Evolutionary conservation across 2,329 filamentous ascomycete species (phyloP).

Genomic region (Hypoxylon rubiginosum): DNA sequence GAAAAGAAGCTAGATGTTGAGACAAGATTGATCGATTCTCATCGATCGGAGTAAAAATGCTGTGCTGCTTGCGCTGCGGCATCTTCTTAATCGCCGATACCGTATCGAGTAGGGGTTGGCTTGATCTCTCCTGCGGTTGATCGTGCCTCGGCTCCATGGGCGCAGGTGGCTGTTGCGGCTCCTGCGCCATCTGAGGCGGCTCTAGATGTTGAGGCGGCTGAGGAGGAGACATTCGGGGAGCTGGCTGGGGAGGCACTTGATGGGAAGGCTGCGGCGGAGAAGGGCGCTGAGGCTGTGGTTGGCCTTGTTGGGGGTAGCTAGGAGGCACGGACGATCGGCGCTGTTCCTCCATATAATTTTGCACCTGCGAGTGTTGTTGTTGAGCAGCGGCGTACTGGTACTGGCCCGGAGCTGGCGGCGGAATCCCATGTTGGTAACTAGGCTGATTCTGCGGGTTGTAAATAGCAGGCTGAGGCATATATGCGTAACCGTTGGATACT

Average conservation of each 20-base stretch:
- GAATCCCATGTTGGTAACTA: conserved; percentile 59
- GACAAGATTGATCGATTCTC: conserved; percentile 90
- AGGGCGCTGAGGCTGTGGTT: conserved; percentile 62
- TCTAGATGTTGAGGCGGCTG: conserved; percentile 63
- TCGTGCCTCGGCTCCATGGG: conserved; percentile 65
- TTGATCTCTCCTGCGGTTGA: conserved; percentile 61
- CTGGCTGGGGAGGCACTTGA: conserved; percentile 62
- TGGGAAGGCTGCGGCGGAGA: conserved; percentile 71
- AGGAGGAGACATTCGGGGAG: conserved; percentile 66
- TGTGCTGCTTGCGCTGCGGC: conserved; percentile 84
- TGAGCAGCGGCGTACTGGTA: conserved; percentile 56
- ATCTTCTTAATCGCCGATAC: conserved; percentile 70
- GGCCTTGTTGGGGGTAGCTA: conserved; percentile 67
- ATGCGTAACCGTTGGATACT: conserved; percentile 79
- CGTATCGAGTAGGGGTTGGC: conserved; percentile 64
- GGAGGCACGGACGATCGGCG: conserved; percentile 80
- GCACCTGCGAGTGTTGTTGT: conserved; percentile 66
- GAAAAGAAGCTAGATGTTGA: conserved; percentile 81
- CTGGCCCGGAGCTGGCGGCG: conserved; percentile 50
- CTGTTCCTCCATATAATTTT: conserved; percentile 82
- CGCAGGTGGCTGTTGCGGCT: conserved; percentile 63
- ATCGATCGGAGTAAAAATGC: conserved; percentile 98
- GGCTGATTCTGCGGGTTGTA: conserved; percentile 76
- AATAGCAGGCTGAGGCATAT: conserved; percentile 87
- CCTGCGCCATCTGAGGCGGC: conserved; percentile 56